Evolutionary conservation across 441 rosid genomes (phyloP).

Genomic region (Gossypium armourianum): DNA sequence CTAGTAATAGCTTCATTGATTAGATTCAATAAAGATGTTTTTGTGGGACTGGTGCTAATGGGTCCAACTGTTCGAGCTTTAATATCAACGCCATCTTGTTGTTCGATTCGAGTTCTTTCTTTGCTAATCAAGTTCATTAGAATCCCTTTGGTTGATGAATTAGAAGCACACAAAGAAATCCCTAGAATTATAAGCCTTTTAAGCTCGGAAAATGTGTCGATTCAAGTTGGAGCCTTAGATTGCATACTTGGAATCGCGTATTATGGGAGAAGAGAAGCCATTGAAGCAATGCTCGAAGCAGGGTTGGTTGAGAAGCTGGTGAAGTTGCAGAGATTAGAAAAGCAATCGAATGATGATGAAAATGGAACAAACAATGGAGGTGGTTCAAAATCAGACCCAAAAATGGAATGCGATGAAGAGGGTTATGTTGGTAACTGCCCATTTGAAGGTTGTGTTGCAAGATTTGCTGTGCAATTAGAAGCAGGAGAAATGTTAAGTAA

Average conservation of each 20-base stretch:
- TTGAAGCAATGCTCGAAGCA: conserved; percentile 29
- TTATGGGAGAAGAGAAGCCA: conserved; percentile 41
- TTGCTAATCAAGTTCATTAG: conserved; percentile 31
- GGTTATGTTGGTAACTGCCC: background rate
- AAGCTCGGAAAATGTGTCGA: conserved; percentile 19
- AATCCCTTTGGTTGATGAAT: conserved; percentile 40
- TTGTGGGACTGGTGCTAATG: conserved; percentile 51
- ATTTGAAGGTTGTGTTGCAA: conserved; percentile 30
- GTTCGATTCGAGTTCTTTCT: conserved; percentile 29
- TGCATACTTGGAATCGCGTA: conserved; percentile 42
- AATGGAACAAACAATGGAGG: background rate
- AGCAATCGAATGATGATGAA: background rate
- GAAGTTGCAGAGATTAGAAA: conserved; percentile 33
- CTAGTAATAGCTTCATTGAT: conserved; percentile 30
- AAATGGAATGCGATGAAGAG: background rate
- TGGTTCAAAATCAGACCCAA: background rate
- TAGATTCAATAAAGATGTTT: conserved; percentile 43
- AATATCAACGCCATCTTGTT: conserved; percentile 29
- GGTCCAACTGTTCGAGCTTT: conserved; percentile 32
- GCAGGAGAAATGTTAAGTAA: conserved; percentile 37
- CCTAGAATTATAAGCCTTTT: conserved; percentile 27
- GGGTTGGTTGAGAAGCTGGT: conserved; percentile 34
- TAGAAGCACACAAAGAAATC: conserved; percentile 32
- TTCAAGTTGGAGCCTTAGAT: conserved; percentile 24
- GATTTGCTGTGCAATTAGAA: conserved; percentile 44